phyloP scores from a whole-genome alignment of 257 asterid genomes.

The Phtheirospermum japonicum region DNA sequence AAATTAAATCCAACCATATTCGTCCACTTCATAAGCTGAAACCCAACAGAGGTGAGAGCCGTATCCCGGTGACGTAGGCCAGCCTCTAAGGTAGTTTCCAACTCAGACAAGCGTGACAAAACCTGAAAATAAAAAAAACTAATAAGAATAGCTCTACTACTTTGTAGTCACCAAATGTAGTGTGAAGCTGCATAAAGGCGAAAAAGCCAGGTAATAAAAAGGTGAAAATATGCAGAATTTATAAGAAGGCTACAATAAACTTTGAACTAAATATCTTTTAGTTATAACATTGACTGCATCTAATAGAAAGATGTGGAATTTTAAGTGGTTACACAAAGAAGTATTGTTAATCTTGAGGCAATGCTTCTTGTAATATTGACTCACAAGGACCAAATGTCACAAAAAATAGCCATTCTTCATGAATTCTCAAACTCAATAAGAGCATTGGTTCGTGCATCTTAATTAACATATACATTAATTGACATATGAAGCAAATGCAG shows the following conservation, averaged over 20 bases:
- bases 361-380: slow-evolving; percentile 4
- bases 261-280: not conserved
- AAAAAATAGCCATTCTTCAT: not conserved
- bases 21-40: slow-evolving; percentile 81
- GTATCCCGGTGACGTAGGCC: slow-evolving; percentile 78
- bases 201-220: slow-evolving; percentile 13
- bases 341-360: not conserved
- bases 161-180: slow-evolving; percentile 16
- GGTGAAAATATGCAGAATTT: slow-evolving; percentile 9
- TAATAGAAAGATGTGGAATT: not conserved
- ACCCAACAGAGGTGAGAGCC: slow-evolving; percentile 75
- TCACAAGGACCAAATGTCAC: not conserved
- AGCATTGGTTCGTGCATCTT: not conserved
- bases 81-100: slow-evolving; percentile 90
- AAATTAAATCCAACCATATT: slow-evolving; percentile 48
- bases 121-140: slow-evolving; percentile 54
- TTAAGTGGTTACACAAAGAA: not conserved
- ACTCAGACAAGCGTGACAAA: slow-evolving; percentile 77
- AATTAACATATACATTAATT: not conserved
- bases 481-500: not conserved
- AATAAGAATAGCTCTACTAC: slow-evolving; percentile 4
- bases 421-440: not conserved
- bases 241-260: not conserved
- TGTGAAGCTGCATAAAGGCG: slow-evolving; percentile 19
- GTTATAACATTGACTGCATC: not conserved